Evolutionary conservation across 495 filamentous ascomycete species (phyloP).

Genomic region (Talaromyces borbonicus): DNA sequence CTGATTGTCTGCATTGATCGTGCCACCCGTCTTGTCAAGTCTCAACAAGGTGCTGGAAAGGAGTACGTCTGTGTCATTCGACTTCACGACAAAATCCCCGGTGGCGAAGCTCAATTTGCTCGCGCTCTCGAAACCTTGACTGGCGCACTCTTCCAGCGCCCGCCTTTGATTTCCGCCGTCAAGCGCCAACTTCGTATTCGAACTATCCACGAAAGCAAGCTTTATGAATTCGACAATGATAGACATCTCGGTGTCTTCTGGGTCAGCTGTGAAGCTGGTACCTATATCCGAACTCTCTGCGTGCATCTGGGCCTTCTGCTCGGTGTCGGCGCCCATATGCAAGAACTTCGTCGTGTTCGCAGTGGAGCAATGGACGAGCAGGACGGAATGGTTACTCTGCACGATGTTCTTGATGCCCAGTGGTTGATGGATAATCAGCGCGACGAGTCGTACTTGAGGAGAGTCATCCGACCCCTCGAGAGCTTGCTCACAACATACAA

Average conservation of each 20-base stretch:
- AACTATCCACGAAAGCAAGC: slow-evolving; percentile 89
- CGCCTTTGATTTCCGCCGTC: slow-evolving; percentile 93
- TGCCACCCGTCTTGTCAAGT: slow-evolving; percentile 93
- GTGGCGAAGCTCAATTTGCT: slow-evolving; percentile 80
- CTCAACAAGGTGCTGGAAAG: slow-evolving; percentile 95
- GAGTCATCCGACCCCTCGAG: slow-evolving; percentile 83
- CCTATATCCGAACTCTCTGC: slow-evolving; percentile 96
- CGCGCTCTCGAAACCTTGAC: slow-evolving; percentile 90
- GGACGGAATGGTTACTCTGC: slow-evolving; percentile 79
- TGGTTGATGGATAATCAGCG: slow-evolving; percentile 86
- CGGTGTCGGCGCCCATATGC: slow-evolving; percentile 96
- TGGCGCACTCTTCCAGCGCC: slow-evolving; percentile 93
- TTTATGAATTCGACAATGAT: slow-evolving; percentile 96
- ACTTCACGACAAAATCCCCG: slow-evolving; percentile 83
- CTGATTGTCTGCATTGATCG: slow-evolving; percentile 94
- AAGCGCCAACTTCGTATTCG: slow-evolving; percentile 96
- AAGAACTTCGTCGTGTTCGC: slow-evolving; percentile 89
- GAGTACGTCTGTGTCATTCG: slow-evolving; percentile 80
- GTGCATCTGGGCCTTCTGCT: slow-evolving; percentile 89
- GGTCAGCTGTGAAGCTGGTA: slow-evolving; percentile 97
- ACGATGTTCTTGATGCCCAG: slow-evolving; percentile 93
- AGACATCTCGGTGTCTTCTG: slow-evolving; percentile 97
- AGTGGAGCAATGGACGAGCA: slow-evolving; percentile 90
- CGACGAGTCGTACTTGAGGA: slow-evolving; percentile 79
- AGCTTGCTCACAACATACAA: slow-evolving; percentile 86